Evolutionary conservation across 2,329 filamentous ascomycete genomes (phyloP).

Genomic region (Pseudogymnoascus sp.): DNA sequence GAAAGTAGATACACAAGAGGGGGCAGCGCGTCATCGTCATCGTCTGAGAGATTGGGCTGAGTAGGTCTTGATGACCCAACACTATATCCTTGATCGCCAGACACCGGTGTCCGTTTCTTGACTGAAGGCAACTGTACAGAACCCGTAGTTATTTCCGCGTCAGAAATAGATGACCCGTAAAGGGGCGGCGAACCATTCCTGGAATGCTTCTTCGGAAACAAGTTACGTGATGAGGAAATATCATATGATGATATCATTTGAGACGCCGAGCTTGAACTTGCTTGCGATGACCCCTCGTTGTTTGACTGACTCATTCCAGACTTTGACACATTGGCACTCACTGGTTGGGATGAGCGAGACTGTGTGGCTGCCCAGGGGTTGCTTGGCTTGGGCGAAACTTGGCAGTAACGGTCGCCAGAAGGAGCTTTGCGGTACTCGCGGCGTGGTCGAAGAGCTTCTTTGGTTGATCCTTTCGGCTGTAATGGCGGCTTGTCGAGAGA

Average conservation of each 20-base stretch:
- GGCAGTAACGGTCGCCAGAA: neutral
- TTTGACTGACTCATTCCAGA: neutral
- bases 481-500: conserved; percentile 11
- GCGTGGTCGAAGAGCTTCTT: neutral
- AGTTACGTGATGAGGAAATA: neutral
- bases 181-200: neutral
- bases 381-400: neutral
- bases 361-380: neutral
- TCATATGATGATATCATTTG: neutral
- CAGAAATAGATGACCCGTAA: neutral
- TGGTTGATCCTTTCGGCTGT: neutral
- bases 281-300: neutral
- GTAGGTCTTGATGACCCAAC: neutral
- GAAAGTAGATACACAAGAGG: neutral
- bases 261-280: neutral
- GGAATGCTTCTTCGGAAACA: conserved; percentile 2
- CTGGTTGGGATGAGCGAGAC: neutral
- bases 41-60: neutral
- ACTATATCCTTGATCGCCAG: neutral
- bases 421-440: conserved; percentile 1
- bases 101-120: neutral
- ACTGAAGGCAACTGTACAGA: neutral
- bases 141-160: neutral
- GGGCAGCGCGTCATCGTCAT: neutral
- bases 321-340: neutral